Conservation (phyloP, 768 basidiomycete genomes). For the Tylopilus intermedius region DNA sequence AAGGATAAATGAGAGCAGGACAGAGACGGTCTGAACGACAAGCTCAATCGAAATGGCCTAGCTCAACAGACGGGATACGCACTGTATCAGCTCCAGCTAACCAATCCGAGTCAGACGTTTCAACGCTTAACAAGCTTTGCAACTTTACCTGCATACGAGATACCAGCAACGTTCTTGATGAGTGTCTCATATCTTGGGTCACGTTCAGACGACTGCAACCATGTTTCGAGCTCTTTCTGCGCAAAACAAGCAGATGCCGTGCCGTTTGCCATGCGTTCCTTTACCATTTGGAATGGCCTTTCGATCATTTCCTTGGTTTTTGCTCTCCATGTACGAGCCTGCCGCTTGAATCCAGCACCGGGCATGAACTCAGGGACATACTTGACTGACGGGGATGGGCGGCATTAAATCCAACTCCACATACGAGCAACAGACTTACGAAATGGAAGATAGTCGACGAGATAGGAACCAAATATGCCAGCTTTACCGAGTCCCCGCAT, state of each 20-base stretch:
- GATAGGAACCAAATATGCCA: slow-evolving; percentile 40
- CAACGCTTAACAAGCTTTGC: neutral
- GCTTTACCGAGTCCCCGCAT: slow-evolving; percentile 33
- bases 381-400: slow-evolving; percentile 29
- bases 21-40: slow-evolving; percentile 42
- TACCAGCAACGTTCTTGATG: slow-evolving; percentile 47
- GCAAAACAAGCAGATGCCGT: slow-evolving; percentile 40
- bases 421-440: slow-evolving; percentile 19
- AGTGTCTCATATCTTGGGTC: slow-evolving; percentile 39
- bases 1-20: slow-evolving; percentile 46
- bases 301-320: slow-evolving; percentile 29
- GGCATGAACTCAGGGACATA: slow-evolving; percentile 50
- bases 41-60: slow-evolving; percentile 17
- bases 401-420: neutral
- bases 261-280: slow-evolving; percentile 39
- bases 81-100: slow-evolving; percentile 27
- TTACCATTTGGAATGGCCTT: slow-evolving; percentile 40
- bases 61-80: slow-evolving; percentile 19
- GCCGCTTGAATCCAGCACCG: slow-evolving; percentile 43
- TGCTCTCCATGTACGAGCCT: slow-evolving; percentile 40
- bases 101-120: slow-evolving; percentile 2
- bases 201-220: slow-evolving; percentile 12
- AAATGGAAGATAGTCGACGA: slow-evolving; percentile 36
- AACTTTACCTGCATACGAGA: slow-evolving; percentile 42
- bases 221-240: slow-evolving; percentile 37